phyloP scores from a whole-genome alignment of 2,329 filamentous ascomycete genomes.

The Xylariaceae sp. region DNA sequence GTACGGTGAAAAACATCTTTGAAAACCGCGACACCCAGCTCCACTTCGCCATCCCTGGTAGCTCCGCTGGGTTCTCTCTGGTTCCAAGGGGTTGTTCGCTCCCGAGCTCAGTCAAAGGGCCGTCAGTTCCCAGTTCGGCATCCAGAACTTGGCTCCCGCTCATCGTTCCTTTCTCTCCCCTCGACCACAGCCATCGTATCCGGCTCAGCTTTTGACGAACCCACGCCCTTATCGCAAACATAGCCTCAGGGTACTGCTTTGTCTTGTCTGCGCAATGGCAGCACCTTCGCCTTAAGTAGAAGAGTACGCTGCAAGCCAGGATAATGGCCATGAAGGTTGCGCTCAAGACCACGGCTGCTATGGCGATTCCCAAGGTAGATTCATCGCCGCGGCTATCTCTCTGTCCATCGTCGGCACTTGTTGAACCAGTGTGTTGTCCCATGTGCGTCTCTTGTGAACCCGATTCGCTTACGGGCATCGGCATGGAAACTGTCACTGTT shows the following conservation, averaged over 20 bases:
- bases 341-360: constrained; percentile 24
- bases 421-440: no score
- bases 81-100: constrained; percentile 21
- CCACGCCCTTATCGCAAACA: constrained; percentile 3
- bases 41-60: constrained; percentile 16
- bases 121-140: constrained; percentile 28
- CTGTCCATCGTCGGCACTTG: no score
- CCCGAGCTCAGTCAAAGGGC: constrained; percentile 25
- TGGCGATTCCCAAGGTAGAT: constrained; percentile 8
- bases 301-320: constrained; percentile 14
- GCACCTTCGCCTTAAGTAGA: no score
- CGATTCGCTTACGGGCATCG: no score
- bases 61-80: constrained; percentile 29
- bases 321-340: constrained; percentile 25
- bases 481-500: no score
- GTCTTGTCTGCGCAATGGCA: no score
- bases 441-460: no score
- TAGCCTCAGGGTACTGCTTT: no score
- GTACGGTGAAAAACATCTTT: constrained; percentile 20
- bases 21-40: constrained; percentile 28
- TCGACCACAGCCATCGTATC: no score
- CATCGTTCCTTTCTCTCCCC: neutral
- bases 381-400: neutral
- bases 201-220: neutral
- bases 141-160: constrained; percentile 12